A percentile compares a stretch with the other conserved stretches of the same genome.
These are phyloP conservation scores for Discostella stelligeroides DNA, from an alignment of 108 stramenopile genomes.

Conservation along the genomic window DNA sequence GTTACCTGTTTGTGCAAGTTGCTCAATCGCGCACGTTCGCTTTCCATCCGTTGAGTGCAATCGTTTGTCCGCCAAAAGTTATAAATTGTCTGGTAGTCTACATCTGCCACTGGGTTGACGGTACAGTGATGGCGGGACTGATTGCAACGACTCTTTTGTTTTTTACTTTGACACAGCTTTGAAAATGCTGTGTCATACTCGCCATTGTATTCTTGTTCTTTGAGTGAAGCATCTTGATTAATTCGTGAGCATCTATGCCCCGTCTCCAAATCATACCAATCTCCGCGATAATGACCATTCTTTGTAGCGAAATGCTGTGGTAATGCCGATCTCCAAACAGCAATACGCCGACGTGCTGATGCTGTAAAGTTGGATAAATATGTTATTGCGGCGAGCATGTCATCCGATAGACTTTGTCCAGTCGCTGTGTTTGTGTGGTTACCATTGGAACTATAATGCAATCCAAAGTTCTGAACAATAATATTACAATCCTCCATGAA, in stretches of 20 bases:
- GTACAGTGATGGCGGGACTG: conserved; percentile 8
- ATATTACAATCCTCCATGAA: conserved; percentile 27
- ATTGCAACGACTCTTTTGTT: not conserved
- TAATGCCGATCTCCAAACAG: conserved; percentile 24
- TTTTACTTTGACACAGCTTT: not conserved
- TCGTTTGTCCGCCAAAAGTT: conserved; percentile 26
- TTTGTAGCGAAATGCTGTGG: conserved; percentile 22
- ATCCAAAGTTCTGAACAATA: conserved; percentile 19
- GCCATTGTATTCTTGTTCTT: conserved; percentile 19
- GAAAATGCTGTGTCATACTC: conserved; percentile 18
- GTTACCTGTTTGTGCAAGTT: not conserved
- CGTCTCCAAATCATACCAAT: conserved; percentile 2
- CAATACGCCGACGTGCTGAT: conserved; percentile 4
- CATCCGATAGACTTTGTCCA: conserved; percentile 11
- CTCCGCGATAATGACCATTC: conserved; percentile 23
- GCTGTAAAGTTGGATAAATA: conserved; percentile 24
- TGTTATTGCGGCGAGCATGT: conserved; percentile 21
- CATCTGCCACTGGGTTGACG: conserved; percentile 1
- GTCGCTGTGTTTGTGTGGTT: conserved; percentile 16
- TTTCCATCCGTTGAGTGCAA: conserved; percentile 14
- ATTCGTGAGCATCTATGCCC: conserved; percentile 10
- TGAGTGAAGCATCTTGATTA: not conserved
- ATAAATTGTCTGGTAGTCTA: conserved; percentile 15
- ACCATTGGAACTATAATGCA: conserved; percentile 17
- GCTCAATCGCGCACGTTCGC: conserved; percentile 3